Conservation (phyloP, 352 stramenopile species). For the Phytopythium helicoides region DNA sequence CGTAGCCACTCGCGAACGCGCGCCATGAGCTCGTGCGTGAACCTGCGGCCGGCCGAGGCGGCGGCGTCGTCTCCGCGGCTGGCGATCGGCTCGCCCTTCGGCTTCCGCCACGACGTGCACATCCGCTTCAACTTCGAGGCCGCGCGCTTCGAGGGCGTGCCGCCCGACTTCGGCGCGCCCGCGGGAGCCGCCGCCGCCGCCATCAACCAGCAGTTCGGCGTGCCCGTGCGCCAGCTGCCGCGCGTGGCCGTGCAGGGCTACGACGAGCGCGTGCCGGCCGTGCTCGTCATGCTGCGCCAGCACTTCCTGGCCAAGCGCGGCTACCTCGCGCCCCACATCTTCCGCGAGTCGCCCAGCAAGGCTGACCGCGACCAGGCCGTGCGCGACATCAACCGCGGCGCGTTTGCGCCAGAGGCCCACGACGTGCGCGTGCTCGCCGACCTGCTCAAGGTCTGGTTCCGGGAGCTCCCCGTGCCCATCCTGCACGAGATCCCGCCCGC, state of each 20-base stretch:
- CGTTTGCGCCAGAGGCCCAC: constrained; percentile 52
- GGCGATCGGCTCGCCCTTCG: constrained; percentile 76
- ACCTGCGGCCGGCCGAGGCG: constrained; percentile 39
- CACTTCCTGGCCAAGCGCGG: constrained; percentile 73
- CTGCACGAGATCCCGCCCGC: constrained; percentile 72
- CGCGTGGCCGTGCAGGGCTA: constrained; percentile 61
- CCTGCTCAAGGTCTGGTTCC: constrained; percentile 90
- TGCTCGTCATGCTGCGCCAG: constrained; percentile 86
- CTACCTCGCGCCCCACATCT: constrained; percentile 74
- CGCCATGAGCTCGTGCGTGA: constrained; percentile 31
- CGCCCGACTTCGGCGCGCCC: constrained; percentile 77
- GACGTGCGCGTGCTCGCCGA: constrained; percentile 86
- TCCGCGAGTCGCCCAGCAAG: constrained; percentile 86
- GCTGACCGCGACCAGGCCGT: constrained; percentile 82
- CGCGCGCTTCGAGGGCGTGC: constrained; percentile 83
- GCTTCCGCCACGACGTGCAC: constrained; percentile 79
- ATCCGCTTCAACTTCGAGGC: constrained; percentile 87
- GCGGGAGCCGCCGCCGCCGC: background rate
- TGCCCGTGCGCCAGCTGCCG: constrained; percentile 75
- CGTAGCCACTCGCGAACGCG: too few species aligned
- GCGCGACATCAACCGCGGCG: constrained; percentile 79
- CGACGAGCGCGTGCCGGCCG: constrained; percentile 74
- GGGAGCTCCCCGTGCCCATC: constrained; percentile 78
- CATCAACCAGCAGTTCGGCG: constrained; percentile 84
- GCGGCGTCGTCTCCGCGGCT: constrained; percentile 35